Base-by-base conservation (phyloP, 2,329 filamentous ascomycete genomes). In the Lachnellula subtilissima region DNA sequence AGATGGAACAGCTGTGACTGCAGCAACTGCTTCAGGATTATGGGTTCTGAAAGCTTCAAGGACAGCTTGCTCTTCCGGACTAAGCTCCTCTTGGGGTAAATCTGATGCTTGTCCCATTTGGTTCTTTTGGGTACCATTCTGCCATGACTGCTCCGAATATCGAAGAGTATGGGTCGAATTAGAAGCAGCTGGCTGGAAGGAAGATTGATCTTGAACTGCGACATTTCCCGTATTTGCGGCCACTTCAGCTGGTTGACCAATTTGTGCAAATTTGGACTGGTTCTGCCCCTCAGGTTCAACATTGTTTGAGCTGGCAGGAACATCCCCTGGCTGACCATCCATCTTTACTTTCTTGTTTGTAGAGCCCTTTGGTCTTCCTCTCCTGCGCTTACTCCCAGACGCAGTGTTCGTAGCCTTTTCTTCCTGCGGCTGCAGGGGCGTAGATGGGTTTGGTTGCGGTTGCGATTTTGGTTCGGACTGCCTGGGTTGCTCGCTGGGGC, bases 311-410 rank as follows among this genome's bases (percentile, higher is more conserved):
- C 47, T 56, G 35, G 23, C 22, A 42, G 25, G 48, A 48, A 59
- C 58, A 5, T 54, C 56, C 28, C 42, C 56, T 37, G 55, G 54
- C 25, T 57, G 54, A 14, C 55, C 61, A 53, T 66, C 61, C n/a
- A 36, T 56, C 40, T 63, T 67, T 9, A 35, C 11, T 32, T 60
- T 61, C 3, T 76, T 73, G 57, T 80, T 81, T 56, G 76, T 79
- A 1, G 78, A 81, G 0, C 79, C 79, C 56, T 80, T 80, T 0
- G 79, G 79, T 35, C 79, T 73, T 5, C 79, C 69, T 46, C 70
- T 56, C 51, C 66, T 68, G 65, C 56, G 64, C 54, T 65, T 72
- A 61, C 28, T 65, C 17, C 60, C 61, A 48, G 65, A 66, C 37
- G 59, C 48, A 37, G 54, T 52, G 39, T 55, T 60, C 19, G 50